phyloP scores from a whole-genome alignment of 805 yeast genomes.

The Kodamaea laetipori region DNA sequence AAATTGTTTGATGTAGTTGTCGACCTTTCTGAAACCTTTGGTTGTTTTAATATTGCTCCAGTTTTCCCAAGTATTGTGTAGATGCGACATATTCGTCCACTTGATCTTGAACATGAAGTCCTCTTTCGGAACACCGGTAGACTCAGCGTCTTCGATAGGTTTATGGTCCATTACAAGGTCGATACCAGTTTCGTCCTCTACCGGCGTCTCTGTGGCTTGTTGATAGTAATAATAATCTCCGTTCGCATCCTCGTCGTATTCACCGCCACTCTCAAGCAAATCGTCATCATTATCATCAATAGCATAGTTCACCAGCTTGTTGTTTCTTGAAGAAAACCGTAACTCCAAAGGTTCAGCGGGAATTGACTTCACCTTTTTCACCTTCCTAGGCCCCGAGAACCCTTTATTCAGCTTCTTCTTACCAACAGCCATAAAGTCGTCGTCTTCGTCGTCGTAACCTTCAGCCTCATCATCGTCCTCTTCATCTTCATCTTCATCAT shows the following conservation, averaged over 20 bases:
- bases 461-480: slow-evolving; percentile 19
- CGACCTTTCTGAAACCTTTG: slow-evolving; percentile 83
- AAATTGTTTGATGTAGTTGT: slow-evolving; percentile 82
- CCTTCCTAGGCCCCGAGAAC: slow-evolving; percentile 7
- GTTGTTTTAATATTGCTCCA: slow-evolving; percentile 52
- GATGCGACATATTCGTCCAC: slow-evolving; percentile 86
- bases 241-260: slow-evolving; percentile 27
- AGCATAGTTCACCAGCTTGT: slow-evolving; percentile 69
- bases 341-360: slow-evolving; percentile 46
- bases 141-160: slow-evolving; percentile 39
- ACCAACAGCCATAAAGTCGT: slow-evolving; percentile 28
- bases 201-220: slow-evolving; percentile 28
- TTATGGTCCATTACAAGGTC: slow-evolving; percentile 46
- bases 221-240: slow-evolving; percentile 38
- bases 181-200: slow-evolving; percentile 36
- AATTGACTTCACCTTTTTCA: slow-evolving; percentile 1
- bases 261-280: slow-evolving; percentile 44
- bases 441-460: slow-evolving; percentile 23
- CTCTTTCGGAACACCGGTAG: slow-evolving; percentile 46
- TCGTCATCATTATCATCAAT: slow-evolving; percentile 70
- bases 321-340: slow-evolving; percentile 77
- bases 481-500: slow-evolving; percentile 22
- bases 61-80: slow-evolving; percentile 93
- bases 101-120: slow-evolving; percentile 67
- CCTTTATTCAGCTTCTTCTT: slow-evolving; percentile 17